Conservation (phyloP, 352 stramenopile genomes). For the Phytophthora uliginosa region DNA sequence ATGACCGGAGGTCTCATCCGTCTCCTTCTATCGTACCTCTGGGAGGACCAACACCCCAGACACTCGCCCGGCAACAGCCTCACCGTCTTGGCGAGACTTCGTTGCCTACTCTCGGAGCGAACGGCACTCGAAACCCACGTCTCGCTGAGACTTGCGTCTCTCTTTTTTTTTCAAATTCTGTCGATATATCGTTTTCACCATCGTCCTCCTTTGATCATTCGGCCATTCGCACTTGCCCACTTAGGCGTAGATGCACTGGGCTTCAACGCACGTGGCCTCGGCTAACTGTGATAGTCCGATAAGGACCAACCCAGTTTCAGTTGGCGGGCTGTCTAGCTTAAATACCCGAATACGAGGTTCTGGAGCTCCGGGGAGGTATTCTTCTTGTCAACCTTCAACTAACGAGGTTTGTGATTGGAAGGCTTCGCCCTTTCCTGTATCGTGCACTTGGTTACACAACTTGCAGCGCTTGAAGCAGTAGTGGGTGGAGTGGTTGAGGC, state of each 20-base stretch:
- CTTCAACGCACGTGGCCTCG: neutral
- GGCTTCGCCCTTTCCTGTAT: neutral
- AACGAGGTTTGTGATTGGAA: slow-evolving; percentile 3
- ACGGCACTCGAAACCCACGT: neutral
- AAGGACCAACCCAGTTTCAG: slow-evolving; percentile 7
- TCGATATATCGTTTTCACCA: neutral
- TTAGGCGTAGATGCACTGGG: neutral
- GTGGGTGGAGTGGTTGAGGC: neutral
- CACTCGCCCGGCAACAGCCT: neutral
- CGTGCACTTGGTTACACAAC: neutral
- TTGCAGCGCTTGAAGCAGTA: neutral
- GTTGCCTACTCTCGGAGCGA: neutral
- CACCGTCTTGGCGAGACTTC: neutral
- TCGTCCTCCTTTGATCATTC: neutral
- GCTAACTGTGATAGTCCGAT: slow-evolving; percentile 18
- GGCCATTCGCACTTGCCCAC: slow-evolving; percentile 1
- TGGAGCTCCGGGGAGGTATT: neutral
- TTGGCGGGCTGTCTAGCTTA: slow-evolving; percentile 5
- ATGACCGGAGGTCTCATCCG: neutral
- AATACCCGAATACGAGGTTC: neutral
- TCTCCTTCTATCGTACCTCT: neutral
- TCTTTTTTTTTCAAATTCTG: neutral
- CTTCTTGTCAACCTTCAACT: slow-evolving; percentile 7
- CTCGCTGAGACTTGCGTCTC: neutral
- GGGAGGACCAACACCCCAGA: neutral